Base-by-base conservation (phyloP, 352 stramenopile genomes). In the Globisporangium yorkense region DNA sequence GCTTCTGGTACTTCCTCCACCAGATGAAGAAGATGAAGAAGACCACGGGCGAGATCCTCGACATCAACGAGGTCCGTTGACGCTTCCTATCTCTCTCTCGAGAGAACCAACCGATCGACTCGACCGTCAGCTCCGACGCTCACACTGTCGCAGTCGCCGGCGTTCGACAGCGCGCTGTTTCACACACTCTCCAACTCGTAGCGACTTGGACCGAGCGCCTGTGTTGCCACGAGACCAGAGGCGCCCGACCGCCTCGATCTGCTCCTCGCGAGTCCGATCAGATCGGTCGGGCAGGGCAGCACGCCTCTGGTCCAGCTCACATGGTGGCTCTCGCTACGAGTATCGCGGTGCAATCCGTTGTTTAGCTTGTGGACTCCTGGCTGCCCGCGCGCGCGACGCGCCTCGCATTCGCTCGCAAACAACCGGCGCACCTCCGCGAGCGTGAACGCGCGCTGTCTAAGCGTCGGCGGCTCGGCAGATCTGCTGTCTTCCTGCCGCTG, bases 11-110 rank as follows among this genome's bases (percentile, higher is more conserved):
- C 88, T 99, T 99, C 85, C 95, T 99, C 73, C 97, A 99, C 80
- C 96, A 99, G 88, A 99, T 99, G 87, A 95, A 97, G 71, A 99
- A 99, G 90, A 99, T 99, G 97, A 99, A 99, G 94, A 99, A 99
- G 92, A 99, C 96, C 57, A 99, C 97, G 53, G 98, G 97, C 75
- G 97, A 99, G 81, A 99, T 99, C 77, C 81, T 99, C 56, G 94
- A 98, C 80, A 83, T 98, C 65, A 98, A 98, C 74, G 97, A 99
- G 89, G 89, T 98, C 62, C 68, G 84, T 89, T 71, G 51, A 58
- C 16, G 10, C n/a, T 18, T 18, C 13, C 33, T 37, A 9, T 37
- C 33, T 2, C 8, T 37, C 33, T 37, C 33, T 37, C 33, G 3
- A 37, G 33, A 6, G 5, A 9, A 24, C 4, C 29, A 2, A 20